Conservation (phyloP, 805 yeast species). For the Wickerhamiella kurtzmanii region DNA sequence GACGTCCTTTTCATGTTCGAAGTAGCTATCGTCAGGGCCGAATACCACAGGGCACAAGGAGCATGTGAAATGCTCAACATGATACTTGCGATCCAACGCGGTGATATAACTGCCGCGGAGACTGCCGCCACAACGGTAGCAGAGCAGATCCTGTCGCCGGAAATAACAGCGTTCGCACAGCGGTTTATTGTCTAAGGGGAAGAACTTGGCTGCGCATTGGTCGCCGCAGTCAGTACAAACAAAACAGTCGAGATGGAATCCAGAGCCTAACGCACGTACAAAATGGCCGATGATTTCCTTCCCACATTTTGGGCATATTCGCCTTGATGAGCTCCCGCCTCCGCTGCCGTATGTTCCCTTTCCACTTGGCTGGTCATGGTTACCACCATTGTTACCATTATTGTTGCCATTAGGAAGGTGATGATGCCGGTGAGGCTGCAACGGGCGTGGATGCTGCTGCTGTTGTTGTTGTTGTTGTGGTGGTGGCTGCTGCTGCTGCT, state of each 20-base stretch:
- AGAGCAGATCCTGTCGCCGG: slow-evolving; percentile 68
- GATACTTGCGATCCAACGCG: slow-evolving; percentile 83
- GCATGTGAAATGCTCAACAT: slow-evolving; percentile 90
- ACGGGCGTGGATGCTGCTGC: neutral
- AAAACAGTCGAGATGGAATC: slow-evolving; percentile 81
- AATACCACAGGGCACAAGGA: slow-evolving; percentile 73
- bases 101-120: slow-evolving; percentile 87
- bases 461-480: neutral
- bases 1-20: slow-evolving; percentile 68
- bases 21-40: slow-evolving; percentile 82
- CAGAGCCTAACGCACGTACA: slow-evolving; percentile 67
- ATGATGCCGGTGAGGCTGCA: neutral
- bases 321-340: slow-evolving; percentile 6
- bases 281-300: slow-evolving; percentile 54
- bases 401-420: too few relatives aligned
- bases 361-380: too few relatives aligned
- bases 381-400: too few relatives aligned
- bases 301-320: slow-evolving; percentile 39
- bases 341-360: slow-evolving; percentile 4
- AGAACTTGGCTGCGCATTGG: slow-evolving; percentile 74
- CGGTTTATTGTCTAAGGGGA: slow-evolving; percentile 58
- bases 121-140: slow-evolving; percentile 73
- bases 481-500: neutral
- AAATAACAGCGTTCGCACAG: slow-evolving; percentile 91
- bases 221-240: slow-evolving; percentile 71